Evolutionary conservation across 352 stramenopile genomes (phyloP).

Genomic region (Globisporangium nagaii): DNA sequence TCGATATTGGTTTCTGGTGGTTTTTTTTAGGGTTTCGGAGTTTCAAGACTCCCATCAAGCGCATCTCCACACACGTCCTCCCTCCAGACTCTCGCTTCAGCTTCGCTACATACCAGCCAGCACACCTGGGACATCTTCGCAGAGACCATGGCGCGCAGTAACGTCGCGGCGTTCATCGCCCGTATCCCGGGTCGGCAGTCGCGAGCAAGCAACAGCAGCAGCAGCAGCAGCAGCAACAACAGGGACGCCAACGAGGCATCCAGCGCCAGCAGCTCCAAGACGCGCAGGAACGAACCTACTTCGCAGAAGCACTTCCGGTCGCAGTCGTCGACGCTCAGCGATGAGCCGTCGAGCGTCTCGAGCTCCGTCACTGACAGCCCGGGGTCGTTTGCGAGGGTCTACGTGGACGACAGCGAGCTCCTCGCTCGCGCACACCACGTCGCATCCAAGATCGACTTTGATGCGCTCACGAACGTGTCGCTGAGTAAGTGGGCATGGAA

Average conservation of each 20-base stretch:
- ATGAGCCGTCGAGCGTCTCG: conserved; percentile 13
- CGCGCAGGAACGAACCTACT: neutral
- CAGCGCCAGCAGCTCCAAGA: neutral
- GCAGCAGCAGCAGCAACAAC: neutral
- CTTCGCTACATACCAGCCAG: no score
- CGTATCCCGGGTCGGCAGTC: neutral
- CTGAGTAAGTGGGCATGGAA: conserved; percentile 7
- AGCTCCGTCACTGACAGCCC: conserved; percentile 36
- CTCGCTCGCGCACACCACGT: neutral
- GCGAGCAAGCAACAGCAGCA: neutral
- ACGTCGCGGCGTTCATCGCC: neutral
- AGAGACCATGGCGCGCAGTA: neutral
- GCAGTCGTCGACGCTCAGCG: neutral
- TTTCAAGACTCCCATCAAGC: no score
- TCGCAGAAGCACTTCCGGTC: neutral
- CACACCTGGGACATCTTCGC: no score
- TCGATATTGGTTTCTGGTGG: no score
- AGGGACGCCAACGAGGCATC: neutral
- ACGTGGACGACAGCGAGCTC: conserved; percentile 6
- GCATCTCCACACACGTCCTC: no score
- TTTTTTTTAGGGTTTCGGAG: no score
- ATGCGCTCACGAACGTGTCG: conserved; percentile 3
- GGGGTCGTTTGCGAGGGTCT: neutral
- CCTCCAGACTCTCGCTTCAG: no score
- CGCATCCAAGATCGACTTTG: neutral